Evolutionary conservation across 1,284 basidiomycete species (phyloP), one percentile per base, ranked within the genome.

Genomic region (Ganoderma resinaceum): DNA sequence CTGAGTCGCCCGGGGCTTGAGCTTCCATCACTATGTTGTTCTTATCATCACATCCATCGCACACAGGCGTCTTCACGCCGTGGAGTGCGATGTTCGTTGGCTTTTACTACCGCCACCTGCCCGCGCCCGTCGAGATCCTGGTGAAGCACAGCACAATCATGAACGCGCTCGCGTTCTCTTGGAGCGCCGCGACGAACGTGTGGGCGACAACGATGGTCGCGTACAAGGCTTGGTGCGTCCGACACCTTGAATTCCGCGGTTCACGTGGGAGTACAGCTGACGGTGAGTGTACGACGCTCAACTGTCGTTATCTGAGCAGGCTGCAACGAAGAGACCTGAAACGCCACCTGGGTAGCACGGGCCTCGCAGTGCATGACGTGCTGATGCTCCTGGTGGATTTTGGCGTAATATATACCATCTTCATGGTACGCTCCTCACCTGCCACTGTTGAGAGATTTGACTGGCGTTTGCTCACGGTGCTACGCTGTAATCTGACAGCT

Each of bases 71-170:
- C 20, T 68, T 68, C 67, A 65, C 67, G 6, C 29, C 63, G 33
- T 68, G 63, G 59, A 65, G 63, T 26, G 63, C 58, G 26, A 68
- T 68, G 67, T 68, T 65, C 38, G 67, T 68, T 16, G 67, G 67
- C 18, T 65, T 68, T 42, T 65, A 65, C 52, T 68, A 65, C 43
- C 35, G n/a, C 37, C 33, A 38, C 1, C 52, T 65, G 31, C 67
- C 67, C 20, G 31, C 62, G 9, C n/a, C 61, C 18, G 53, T 68
- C 33, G n/a, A 61, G 26, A 26, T 38, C 16, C 63, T 68, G 16
- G 63, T 65, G 4, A 14, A 58, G 18, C 67, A 68, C 26, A n/a
- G 26, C 52, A 42, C 38, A 2, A 42, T 65, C 33, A 33, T 68
- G 52, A 68, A 68, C 58, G 63, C 63, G 43, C 58, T 68, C 29